Evolutionary conservation across 306 rosid genomes (phyloP), one percentile per base, ranked within the genome.

Genomic region (Cucumis melo): DNA sequence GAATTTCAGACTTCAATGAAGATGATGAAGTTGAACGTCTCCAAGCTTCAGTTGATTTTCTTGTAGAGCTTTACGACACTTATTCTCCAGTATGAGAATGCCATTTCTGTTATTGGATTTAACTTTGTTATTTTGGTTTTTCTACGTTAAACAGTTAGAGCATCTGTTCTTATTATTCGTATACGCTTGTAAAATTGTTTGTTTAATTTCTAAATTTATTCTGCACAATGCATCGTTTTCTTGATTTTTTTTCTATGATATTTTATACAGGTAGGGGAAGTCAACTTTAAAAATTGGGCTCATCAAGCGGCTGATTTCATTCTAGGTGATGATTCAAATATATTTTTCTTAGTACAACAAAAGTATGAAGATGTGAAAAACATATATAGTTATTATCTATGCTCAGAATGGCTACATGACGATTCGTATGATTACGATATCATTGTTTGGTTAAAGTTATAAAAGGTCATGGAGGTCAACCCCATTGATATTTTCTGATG

Each of bases 301-400:
- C 97, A 90, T 81, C 96, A 90, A 87, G 96, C 98, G 7, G 91
- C 85, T 55, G 97, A 93, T n/a, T 91, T 88, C 81, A 90, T 93
- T 75, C 85, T 87, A 82, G 94, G 98, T 93, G 86, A 42, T 68
- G n/a, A 23, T 41, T 67, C 56, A 42, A 42, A 11, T 42, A 12
- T 46, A 46, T 12, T 12, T 46, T 46, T 46, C 53, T 46, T 46
- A 46, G 53, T 46, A 46, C 16, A 46, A 46, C 53, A 46, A 46
- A 46, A 46, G 16, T 46, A 46, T 46, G 12, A 2, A 46, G 6
- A 46, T 13, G 53, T 3, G 53, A 10, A 46, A 46, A 5, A 5
- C 11, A 44, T 44, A 10, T 42, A 44, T 44, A 15, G 4, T 10
- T 2, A 44, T 44, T 0, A 11, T 5, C 51, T 46, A 46, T 9